Evolutionary conservation across 768 basidiomycete species (phyloP).

Genomic region (Lactarius akahatsu): DNA sequence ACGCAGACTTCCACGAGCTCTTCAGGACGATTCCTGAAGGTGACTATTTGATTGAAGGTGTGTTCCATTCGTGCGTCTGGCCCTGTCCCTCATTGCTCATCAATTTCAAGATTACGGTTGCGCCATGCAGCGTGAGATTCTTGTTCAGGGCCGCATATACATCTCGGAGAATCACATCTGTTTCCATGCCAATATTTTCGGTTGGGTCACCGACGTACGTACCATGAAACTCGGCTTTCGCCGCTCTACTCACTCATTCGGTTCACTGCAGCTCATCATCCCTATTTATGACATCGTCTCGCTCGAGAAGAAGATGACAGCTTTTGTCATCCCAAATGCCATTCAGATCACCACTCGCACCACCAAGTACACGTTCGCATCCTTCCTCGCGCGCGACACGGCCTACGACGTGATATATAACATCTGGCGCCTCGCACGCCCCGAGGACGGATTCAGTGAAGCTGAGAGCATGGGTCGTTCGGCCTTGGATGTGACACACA

Average conservation of each 20-base stretch:
- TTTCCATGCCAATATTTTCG: constrained; percentile 99
- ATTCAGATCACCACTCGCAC: constrained; percentile 84
- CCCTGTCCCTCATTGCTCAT: constrained; percentile 3
- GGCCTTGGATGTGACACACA: constrained; percentile 18
- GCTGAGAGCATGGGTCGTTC: constrained; percentile 13
- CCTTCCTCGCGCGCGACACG: constrained; percentile 94
- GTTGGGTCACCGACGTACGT: constrained; percentile 96
- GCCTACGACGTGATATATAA: constrained; percentile 95
- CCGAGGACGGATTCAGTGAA: constrained; percentile 44
- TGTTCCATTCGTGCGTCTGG: constrained; percentile 31
- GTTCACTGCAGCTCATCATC: constrained; percentile 64
- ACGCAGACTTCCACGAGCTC: constrained; percentile 93
- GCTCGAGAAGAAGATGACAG: constrained; percentile 97
- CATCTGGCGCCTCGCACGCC: constrained; percentile 90
- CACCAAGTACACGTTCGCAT: constrained; percentile 90
- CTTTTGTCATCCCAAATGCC: constrained; percentile 95
- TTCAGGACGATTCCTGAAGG: constrained; percentile 89
- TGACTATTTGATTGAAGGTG: constrained; percentile 97
- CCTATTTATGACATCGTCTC: constrained; percentile 83
- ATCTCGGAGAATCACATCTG: constrained; percentile 99
- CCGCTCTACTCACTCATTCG: background rate
- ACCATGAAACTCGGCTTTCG: background rate
- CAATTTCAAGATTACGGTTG: constrained; percentile 87
- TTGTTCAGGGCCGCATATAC: constrained; percentile 94
- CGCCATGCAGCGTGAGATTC: constrained; percentile 92